Conservation (phyloP, 441 rosid genomes). For the Arabidopsis hybrid region DNA sequence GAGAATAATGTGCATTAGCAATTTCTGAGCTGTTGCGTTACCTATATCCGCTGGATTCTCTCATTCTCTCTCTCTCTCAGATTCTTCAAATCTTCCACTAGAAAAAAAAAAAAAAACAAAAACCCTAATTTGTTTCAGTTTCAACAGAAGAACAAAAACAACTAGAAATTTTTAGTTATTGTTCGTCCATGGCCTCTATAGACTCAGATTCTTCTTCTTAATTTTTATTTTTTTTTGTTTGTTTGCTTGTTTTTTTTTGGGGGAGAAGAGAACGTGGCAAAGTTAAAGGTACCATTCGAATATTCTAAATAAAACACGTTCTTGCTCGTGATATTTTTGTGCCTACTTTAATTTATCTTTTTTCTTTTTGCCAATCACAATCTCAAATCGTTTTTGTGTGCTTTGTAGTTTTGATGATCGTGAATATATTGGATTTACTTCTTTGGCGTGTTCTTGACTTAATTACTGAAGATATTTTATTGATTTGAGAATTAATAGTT, state of each 20-base stretch:
- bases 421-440: conserved; percentile 7
- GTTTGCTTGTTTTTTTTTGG: neutral
- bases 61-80: conserved; percentile 8
- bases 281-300: conserved; percentile 45
- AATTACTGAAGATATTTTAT: conserved; percentile 12
- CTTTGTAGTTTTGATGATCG: conserved; percentile 6
- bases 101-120: neutral
- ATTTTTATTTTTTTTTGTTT: neutral
- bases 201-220: conserved; percentile 21
- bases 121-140: conserved; percentile 34
- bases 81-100: neutral
- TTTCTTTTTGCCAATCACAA: neutral
- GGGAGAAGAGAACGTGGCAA: conserved; percentile 39
- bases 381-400: conserved; percentile 28
- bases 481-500: conserved; percentile 23
- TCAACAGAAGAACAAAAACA: conserved; percentile 36
- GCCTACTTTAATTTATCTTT: neutral
- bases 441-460: conserved; percentile 27
- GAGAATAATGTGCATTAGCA: conserved; percentile 7
- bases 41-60: conserved; percentile 36
- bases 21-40: conserved; percentile 33
- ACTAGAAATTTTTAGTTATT: conserved; percentile 2
- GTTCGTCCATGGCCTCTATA: neutral
- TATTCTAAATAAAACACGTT: conserved; percentile 36
- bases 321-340: conserved; percentile 29